Conservation (phyloP, 768 basidiomycete species). For the Trametes cingulata region DNA sequence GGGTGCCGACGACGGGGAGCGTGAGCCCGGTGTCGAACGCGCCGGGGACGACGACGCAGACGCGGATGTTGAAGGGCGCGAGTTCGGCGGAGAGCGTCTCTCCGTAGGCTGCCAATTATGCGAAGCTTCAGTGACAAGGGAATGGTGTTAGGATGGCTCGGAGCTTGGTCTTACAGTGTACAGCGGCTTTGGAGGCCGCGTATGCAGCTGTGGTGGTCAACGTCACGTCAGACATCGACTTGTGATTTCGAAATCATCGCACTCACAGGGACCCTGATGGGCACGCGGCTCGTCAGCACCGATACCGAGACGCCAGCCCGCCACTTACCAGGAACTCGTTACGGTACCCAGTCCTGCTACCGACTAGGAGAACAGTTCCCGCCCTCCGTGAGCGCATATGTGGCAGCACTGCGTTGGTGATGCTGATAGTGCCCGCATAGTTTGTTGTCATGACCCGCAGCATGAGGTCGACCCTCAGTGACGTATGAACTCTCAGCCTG, state of each 20-base stretch:
- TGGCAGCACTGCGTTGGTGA: constrained; percentile 43
- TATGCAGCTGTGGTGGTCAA: constrained; percentile 23
- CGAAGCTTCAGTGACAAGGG: too few species aligned
- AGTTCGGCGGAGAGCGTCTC: constrained; percentile 32
- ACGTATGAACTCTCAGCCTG: neutral
- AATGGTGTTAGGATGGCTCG: neutral
- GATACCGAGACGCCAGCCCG: neutral
- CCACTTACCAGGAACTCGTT: constrained; percentile 34
- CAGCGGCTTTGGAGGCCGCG: constrained; percentile 30
- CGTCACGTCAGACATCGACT: neutral
- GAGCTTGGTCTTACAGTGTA: constrained; percentile 24
- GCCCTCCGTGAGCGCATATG: constrained; percentile 33
- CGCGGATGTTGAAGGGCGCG: constrained; percentile 29
- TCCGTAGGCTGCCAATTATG: constrained; percentile 28
- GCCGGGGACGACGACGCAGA: constrained; percentile 31
- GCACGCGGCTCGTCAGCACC: neutral
- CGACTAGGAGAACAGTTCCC: constrained; percentile 37
- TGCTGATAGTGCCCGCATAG: constrained; percentile 42
- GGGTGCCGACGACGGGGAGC: neutral
- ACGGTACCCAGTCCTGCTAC: constrained; percentile 36
- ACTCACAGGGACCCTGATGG: constrained; percentile 11
- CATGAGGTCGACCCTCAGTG: constrained; percentile 22
- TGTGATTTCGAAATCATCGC: neutral
- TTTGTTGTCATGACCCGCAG: constrained; percentile 40
- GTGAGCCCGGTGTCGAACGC: constrained; percentile 26